These are phyloP conservation scores for Talaromyces sp. DNA, from an alignment of 2,329 filamentous ascomycete species.

Conservation along the genomic window DNA sequence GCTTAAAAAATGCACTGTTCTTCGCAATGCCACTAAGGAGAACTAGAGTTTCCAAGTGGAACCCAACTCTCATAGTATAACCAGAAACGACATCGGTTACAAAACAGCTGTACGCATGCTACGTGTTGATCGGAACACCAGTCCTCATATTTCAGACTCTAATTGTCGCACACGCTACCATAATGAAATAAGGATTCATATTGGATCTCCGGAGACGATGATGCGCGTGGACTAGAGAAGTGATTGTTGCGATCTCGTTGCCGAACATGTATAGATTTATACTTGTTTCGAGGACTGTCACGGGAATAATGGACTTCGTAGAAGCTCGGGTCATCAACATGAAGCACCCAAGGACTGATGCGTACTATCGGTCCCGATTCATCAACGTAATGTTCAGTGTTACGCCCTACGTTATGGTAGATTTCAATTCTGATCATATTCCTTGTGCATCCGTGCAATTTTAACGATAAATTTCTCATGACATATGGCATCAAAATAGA, in stretches of 20 bases:
- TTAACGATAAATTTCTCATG: constrained; percentile 19
- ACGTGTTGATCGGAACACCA: constrained; percentile 17
- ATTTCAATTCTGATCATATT: constrained; percentile 22
- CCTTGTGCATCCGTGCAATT: constrained; percentile 19
- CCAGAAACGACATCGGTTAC: constrained; percentile 44
- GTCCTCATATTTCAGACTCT: constrained; percentile 17
- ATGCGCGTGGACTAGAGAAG: constrained; percentile 22
- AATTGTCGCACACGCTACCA: constrained; percentile 20
- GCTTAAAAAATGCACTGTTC: constrained; percentile 17
- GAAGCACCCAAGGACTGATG: constrained; percentile 27
- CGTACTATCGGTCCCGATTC: constrained; percentile 28
- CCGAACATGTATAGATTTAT: constrained; percentile 23
- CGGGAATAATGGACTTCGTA: constrained; percentile 26
- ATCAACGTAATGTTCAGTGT: too few relatives aligned
- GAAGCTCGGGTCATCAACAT: constrained; percentile 24
- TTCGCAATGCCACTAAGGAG: constrained; percentile 18
- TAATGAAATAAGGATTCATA: constrained; percentile 33
- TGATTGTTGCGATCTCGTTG: constrained; percentile 26
- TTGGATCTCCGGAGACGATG: constrained; percentile 27
- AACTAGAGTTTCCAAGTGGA: too few relatives aligned
- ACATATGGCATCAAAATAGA: constrained; percentile 21
- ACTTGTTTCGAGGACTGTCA: constrained; percentile 26
- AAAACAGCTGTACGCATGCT: constrained; percentile 34
- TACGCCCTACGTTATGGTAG: not conserved
- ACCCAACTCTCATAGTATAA: constrained; percentile 30